phyloP scores from a whole-genome alignment of 306 rosid species.

The Cucumis hystrix region DNA sequence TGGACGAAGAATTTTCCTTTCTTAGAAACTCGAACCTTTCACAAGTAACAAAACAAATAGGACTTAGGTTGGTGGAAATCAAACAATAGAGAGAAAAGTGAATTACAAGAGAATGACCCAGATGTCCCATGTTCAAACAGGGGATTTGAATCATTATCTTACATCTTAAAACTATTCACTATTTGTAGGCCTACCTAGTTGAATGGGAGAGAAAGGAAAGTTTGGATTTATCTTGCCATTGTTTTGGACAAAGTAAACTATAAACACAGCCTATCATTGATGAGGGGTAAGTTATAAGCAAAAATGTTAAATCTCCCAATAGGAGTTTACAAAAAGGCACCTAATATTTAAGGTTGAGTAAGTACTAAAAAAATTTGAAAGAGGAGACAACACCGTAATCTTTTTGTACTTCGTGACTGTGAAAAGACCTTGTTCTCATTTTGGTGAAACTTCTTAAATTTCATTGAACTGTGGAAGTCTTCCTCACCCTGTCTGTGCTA shows the following conservation, averaged over 20 bases:
- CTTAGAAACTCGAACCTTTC: not conserved
- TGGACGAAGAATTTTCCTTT: not conserved
- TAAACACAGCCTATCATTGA: not conserved
- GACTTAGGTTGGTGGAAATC: not conserved
- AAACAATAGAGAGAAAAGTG: not conserved
- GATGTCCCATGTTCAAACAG: not conserved
- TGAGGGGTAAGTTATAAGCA: not conserved
- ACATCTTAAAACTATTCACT: not conserved
- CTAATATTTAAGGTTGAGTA: not conserved
- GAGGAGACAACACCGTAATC: not conserved
- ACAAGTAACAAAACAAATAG: not conserved
- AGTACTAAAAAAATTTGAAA: not conserved
- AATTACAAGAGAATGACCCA: not conserved
- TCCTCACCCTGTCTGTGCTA: not conserved
- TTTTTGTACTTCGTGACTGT: not conserved
- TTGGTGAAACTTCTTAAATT: not conserved
- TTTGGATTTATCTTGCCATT: not conserved
- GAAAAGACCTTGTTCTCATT: not conserved
- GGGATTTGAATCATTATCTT: not conserved
- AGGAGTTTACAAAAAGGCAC: not conserved
- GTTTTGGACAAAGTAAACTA: not conserved
- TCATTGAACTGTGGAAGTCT: not conserved
- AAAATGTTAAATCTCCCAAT: not conserved
- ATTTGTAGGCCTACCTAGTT: not conserved
- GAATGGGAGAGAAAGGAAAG: not conserved